A percentile compares a stretch with the other conserved stretches of the same genome.
Evolutionary conservation across 2,329 filamentous ascomycete species (phyloP).

Genomic region (Sarocladium brachiariae): DNA sequence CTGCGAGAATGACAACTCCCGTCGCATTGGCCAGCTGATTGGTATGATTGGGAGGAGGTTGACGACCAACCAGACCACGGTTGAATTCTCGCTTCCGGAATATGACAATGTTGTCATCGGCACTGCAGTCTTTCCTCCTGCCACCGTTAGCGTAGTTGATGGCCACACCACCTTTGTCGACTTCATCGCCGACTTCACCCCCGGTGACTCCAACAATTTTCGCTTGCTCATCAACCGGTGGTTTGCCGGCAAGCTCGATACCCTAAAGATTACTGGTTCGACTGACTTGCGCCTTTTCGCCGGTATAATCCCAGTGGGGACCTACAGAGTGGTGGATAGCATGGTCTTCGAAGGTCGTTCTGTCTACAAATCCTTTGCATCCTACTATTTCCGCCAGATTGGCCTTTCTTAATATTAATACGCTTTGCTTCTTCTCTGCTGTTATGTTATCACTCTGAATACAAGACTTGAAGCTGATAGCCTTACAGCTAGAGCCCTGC

Average conservation of each 20-base stretch:
- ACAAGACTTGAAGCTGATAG: constrained; percentile 20
- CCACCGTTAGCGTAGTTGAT: constrained; percentile 71
- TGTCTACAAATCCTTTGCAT: constrained; percentile 57
- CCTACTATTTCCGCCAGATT: constrained; percentile 56
- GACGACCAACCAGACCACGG: constrained; percentile 63
- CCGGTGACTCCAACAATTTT: constrained; percentile 71
- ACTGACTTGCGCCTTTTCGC: constrained; percentile 69
- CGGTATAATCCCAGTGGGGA: constrained; percentile 72
- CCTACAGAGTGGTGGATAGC: constrained; percentile 66
- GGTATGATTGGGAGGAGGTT: constrained; percentile 76
- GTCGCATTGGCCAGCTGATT: constrained; percentile 67
- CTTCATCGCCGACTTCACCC: constrained; percentile 67
- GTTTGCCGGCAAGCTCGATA: constrained; percentile 69
- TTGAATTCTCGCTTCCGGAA: constrained; percentile 75
- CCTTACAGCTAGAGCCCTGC: constrained; percentile 59
- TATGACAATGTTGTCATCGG: constrained; percentile 74
- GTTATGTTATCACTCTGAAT: constrained; percentile 9
- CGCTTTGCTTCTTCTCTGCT: constrained; percentile 14
- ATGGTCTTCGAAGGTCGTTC: constrained; percentile 78
- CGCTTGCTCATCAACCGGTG: constrained; percentile 80
- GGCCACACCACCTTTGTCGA: constrained; percentile 72
- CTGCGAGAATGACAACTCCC: constrained; percentile 63
- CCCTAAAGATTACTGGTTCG: constrained; percentile 65
- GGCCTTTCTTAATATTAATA: constrained; percentile 27
- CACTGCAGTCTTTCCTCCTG: constrained; percentile 65